These are phyloP conservation scores for Abrus pulchellus DNA, from an alignment of 306 rosid species.

Conservation along the genomic window DNA sequence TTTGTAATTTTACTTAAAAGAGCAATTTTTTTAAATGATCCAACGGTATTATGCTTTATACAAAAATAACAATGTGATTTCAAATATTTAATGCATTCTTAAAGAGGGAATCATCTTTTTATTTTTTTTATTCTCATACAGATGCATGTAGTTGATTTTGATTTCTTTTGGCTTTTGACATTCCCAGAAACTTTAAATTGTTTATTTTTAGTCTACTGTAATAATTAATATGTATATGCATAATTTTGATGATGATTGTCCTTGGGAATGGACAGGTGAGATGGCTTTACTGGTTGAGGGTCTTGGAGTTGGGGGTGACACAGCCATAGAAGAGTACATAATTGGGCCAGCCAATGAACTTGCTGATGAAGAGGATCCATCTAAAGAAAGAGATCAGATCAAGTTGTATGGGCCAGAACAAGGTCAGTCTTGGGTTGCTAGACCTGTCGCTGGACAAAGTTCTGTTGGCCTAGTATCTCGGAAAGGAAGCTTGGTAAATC, in stretches of 20 bases:
- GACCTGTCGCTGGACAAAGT: constrained; percentile 77
- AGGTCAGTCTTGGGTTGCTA: constrained; percentile 93
- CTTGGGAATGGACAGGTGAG: constrained; percentile 73
- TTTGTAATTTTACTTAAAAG: too few species aligned
- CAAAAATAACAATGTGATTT: neutral
- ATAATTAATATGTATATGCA: neutral
- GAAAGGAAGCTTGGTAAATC: constrained; percentile 82
- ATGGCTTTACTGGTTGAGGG: constrained; percentile 98
- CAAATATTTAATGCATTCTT: constrained; percentile 2
- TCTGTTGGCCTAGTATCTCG: constrained; percentile 70
- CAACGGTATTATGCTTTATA: too few species aligned
- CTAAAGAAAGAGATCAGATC: constrained; percentile 66
- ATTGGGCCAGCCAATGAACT: constrained; percentile 79
- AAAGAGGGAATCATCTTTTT: neutral
- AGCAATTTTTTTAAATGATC: too few species aligned
- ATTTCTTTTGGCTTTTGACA: constrained; percentile 33
- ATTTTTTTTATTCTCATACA: neutral
- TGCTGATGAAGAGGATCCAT: constrained; percentile 67
- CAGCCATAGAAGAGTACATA: constrained; percentile 86
- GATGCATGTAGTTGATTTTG: constrained; percentile 26
- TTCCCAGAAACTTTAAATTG: neutral
- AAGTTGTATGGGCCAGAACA: constrained; percentile 81
- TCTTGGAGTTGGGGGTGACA: constrained; percentile 85
- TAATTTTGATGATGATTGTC: constrained; percentile 33
- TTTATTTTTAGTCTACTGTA: constrained; percentile 10